phyloP scores from a whole-genome alignment of 2,329 filamentous ascomycete genomes.

The Colletotrichum gigasporum region DNA sequence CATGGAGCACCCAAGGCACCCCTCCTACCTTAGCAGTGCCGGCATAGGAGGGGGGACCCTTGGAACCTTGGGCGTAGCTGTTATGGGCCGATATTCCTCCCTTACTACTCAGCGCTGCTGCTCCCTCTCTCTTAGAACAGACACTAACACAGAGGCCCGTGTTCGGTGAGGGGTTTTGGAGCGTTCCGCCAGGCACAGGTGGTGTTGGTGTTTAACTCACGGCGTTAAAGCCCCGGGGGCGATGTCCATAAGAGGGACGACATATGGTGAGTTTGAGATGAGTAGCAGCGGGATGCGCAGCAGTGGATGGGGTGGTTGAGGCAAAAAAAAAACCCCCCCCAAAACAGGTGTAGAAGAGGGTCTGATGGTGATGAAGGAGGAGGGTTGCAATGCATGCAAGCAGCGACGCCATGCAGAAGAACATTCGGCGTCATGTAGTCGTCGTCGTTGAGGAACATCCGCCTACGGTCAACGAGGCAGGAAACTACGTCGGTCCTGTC shows the following conservation, averaged over 20 bases:
- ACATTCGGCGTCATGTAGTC: background rate
- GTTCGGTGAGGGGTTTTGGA: conserved; percentile 18
- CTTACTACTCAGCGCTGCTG: background rate
- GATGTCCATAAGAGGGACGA: background rate
- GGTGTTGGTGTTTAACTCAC: background rate
- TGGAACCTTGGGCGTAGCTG: background rate
- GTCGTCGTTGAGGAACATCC: background rate
- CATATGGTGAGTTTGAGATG: conserved; percentile 3
- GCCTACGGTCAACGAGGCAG: background rate
- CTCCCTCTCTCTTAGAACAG: background rate
- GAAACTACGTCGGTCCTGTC: background rate
- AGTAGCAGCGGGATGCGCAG: background rate
- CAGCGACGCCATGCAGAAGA: background rate
- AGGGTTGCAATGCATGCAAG: conserved; percentile 2
- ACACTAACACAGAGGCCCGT: conserved; percentile 16
- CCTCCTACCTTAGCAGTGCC: conserved; percentile 13
- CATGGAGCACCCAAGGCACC: conserved; percentile 4
- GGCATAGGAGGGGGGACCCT: conserved; percentile 15
- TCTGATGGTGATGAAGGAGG: background rate
- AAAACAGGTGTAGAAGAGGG: background rate
- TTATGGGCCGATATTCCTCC: background rate
- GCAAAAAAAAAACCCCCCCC: too few species aligned
- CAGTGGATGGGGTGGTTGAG: background rate
- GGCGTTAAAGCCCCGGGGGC: background rate
- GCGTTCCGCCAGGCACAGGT: background rate